Evolutionary conservation across 495 filamentous ascomycete species (phyloP).

Genomic region (Rusavskia elegans): DNA sequence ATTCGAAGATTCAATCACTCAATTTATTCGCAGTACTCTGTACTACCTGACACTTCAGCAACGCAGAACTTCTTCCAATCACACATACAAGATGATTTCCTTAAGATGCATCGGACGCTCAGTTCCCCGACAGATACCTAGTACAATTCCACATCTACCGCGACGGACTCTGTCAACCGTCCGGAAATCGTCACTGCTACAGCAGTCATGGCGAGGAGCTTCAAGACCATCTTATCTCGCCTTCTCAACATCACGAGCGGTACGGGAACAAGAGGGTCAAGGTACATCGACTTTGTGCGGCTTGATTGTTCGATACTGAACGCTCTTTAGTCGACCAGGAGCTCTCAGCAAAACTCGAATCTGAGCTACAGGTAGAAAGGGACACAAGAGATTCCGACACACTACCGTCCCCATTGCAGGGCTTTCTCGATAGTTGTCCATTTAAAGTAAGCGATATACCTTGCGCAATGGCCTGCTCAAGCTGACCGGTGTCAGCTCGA

Average conservation of each 20-base stretch:
- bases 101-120: slow-evolving; percentile 56
- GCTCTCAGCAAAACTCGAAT: slow-evolving; percentile 60
- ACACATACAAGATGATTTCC: slow-evolving; percentile 43
- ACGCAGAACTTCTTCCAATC: too few species aligned
- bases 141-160: slow-evolving; percentile 37
- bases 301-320: slow-evolving; percentile 8
- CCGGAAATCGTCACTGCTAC: slow-evolving; percentile 27
- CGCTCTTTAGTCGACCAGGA: slow-evolving; percentile 40
- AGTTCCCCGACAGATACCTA: slow-evolving; percentile 49
- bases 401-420: slow-evolving; percentile 45
- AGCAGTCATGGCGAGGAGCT: slow-evolving; percentile 33
- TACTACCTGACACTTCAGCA: too few species aligned
- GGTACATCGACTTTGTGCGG: slow-evolving; percentile 15
- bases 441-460: slow-evolving; percentile 27
- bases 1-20: not conserved
- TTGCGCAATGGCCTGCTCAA: not conserved
- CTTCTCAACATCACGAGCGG: slow-evolving; percentile 54
- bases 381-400: slow-evolving; percentile 38
- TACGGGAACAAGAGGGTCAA: slow-evolving; percentile 42
- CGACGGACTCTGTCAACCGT: slow-evolving; percentile 33
- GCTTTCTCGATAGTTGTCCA: slow-evolving; percentile 54
- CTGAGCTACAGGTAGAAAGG: slow-evolving; percentile 54
- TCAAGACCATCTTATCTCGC: slow-evolving; percentile 43
- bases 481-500: slow-evolving; percentile 35
- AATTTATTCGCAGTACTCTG: too few species aligned